Evolutionary conservation across 2,329 filamentous ascomycete species (phyloP), one percentile per base, ranked within the genome.

Genomic region (Cordyceps cateniannulata): DNA sequence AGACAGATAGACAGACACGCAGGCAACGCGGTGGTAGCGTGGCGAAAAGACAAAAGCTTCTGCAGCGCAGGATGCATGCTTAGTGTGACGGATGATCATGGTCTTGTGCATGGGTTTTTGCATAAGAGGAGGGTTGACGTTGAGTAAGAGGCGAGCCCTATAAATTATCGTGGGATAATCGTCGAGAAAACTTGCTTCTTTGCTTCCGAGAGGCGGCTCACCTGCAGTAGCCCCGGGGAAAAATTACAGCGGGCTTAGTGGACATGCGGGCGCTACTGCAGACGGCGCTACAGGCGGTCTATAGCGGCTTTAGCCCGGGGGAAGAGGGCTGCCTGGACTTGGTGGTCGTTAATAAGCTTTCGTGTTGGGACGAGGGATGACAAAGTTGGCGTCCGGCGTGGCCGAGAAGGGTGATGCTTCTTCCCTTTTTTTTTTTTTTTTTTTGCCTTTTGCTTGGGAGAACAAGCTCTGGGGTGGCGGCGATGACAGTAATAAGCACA

Each of bases 241-340:
- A 18, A 20, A n/a, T 24, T 57, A 47, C 20, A 47, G 42, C 20
- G 54, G 29, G 27, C n/a, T 25, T 8, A 25, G 38, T 3, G 24
- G 27, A 3, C 49, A 4, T 14, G 48, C 44, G 32, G 45, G 16
- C 32, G 44, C 45, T 57, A 57, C 29, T 48, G 54, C 44, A n/a
- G 2, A 25, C 3, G 44, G 14, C 12, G 16, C n/a, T 49, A 29
- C 16, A 49, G 45, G 45, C 29, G 54, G 54, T 49, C 22, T 57
- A 40, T 32, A 57, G 54, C 54, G 54, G 54, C 44, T 49, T 57
- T 57, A 57, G 45, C 16, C 44, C 54, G 54, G 54, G 22, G 5
- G 20, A 49, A 18, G 29, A 48, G 45, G 29, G 4, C 8, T 44
- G 20, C 7, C 22, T 53, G 35, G 38, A 20, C 8, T 18, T 27